Conservation (phyloP, 2,329 filamentous ascomycete species). For the Aschersonia sp. region DNA sequence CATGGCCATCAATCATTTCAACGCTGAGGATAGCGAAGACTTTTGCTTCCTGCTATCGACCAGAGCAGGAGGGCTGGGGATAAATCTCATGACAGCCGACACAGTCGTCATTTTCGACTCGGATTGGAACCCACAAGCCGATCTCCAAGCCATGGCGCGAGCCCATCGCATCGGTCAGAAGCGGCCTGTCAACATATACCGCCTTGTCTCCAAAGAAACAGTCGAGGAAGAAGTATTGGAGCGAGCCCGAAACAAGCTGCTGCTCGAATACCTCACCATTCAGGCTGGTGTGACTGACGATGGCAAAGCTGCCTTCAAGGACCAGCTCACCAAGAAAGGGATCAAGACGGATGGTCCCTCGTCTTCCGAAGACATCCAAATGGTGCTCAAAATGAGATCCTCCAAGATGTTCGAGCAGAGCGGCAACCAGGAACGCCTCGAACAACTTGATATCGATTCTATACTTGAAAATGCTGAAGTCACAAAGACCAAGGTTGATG, state of each 20-base stretch:
- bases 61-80: slow-evolving; percentile 89
- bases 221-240: slow-evolving; percentile 97
- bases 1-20: slow-evolving; percentile 96
- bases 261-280: slow-evolving; percentile 94
- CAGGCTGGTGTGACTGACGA: slow-evolving; percentile 95
- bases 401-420: slow-evolving; percentile 99
- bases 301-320: slow-evolving; percentile 62
- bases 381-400: slow-evolving; percentile 92
- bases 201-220: slow-evolving; percentile 92
- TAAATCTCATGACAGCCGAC: slow-evolving; percentile 97
- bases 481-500: slow-evolving; percentile 88
- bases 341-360: slow-evolving; percentile 65
- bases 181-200: slow-evolving; percentile 88
- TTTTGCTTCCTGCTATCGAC: slow-evolving; percentile 95
- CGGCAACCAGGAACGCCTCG: slow-evolving; percentile 88
- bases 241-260: slow-evolving; percentile 89
- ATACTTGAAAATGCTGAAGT: slow-evolving; percentile 95
- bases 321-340: slow-evolving; percentile 67
- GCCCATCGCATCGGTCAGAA: slow-evolving; percentile 97
- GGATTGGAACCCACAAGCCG: slow-evolving; percentile 97
- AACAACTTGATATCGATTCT: slow-evolving; percentile 94
- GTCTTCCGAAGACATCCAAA: slow-evolving; percentile 87
- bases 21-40: slow-evolving; percentile 87
- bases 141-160: slow-evolving; percentile 95
- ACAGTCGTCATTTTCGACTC: slow-evolving; percentile 97